Evolutionary conservation across 306 rosid species (phyloP).

Genomic region (Echinosophora koreensis): DNA sequence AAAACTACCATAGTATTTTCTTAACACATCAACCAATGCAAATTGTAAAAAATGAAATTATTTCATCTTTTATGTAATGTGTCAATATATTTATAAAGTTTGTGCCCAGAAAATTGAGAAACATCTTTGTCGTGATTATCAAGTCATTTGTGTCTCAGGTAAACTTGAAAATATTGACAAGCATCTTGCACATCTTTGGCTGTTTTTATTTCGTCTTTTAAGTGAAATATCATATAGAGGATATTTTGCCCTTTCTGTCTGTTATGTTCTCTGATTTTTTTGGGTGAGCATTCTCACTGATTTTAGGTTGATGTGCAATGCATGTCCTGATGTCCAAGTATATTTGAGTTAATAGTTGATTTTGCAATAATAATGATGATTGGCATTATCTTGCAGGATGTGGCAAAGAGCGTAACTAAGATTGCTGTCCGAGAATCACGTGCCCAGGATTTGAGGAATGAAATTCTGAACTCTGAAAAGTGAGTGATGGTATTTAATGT

Average conservation of each 20-base stretch:
- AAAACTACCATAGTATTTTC: background rate
- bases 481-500: constrained; percentile 53
- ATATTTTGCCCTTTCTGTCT: constrained; percentile 27
- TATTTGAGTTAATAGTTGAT: constrained; percentile 40
- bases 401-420: constrained; percentile 88
- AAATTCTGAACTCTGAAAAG: constrained; percentile 94
- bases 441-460: constrained; percentile 93
- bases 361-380: constrained; percentile 17
- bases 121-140: background rate
- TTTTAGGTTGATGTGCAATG: constrained; percentile 17
- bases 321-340: background rate
- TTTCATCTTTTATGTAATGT: background rate
- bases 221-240: constrained; percentile 4
- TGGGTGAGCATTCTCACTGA: background rate
- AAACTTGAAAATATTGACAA: constrained; percentile 22
- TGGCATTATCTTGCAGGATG: constrained; percentile 65
- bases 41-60: background rate
- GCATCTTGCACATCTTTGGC: constrained; percentile 20
- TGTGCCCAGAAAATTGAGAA: background rate
- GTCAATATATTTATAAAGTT: constrained; percentile 12
- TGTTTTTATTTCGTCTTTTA: constrained; percentile 9
- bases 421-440: constrained; percentile 86
- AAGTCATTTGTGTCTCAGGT: constrained; percentile 29
- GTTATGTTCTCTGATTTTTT: constrained; percentile 2
- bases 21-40: constrained; percentile 11